Base-by-base conservation (phyloP, 305 asterid genomes). In the Ajuga reptans region DNA sequence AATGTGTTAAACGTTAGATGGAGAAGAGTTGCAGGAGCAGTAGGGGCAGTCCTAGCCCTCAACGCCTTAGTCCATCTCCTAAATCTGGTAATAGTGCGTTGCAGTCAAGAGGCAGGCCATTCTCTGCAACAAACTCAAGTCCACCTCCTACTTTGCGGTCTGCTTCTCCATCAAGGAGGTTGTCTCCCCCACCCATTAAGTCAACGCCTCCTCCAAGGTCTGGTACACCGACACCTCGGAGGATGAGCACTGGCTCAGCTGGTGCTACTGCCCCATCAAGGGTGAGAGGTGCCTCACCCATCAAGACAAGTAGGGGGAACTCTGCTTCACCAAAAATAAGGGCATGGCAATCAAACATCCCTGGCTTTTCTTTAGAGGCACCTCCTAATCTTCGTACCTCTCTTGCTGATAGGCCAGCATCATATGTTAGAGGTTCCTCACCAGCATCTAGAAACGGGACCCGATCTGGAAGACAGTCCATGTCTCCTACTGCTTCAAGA, bases 361-460 rank as follows among this genome's bases (percentile, higher is more conserved):
- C 89, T 41, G 93, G 96, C 42, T 91, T 94, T 81, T 83, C 96
- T 15, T 81, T 72, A 6, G 97, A 94, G 84, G 95, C 86, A 60
- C 99, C 99, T 39, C 97, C 96, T 62, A 91, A 91, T 82, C 98
- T 94, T 69, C 95, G 99, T 59, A 94, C 99, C 61, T 94, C 99
- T 14, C 72, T 91, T 78, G 96, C 90, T 75, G 97, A 94, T 77
- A 85, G 99, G 71, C 96, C 99, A 27, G 91, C 92, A 49, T 91
- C 96, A 61, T 89, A 91, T 68, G 96, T 94, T 70, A 80, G 99
- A 61, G 99, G 99, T 15, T 86, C 99, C 73, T 94, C 99, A 24
- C 99, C 97, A n/a, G 96, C 97, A 64, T 91, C 97, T 4, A 82
- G 95, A 77, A 91, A 84, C 71, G 87, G 96, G 68, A 73, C 83